These are phyloP conservation scores for Cryptosporidium tyzzeri DNA, from an alignment of 169 alveolate species.

Conservation along the genomic window DNA sequence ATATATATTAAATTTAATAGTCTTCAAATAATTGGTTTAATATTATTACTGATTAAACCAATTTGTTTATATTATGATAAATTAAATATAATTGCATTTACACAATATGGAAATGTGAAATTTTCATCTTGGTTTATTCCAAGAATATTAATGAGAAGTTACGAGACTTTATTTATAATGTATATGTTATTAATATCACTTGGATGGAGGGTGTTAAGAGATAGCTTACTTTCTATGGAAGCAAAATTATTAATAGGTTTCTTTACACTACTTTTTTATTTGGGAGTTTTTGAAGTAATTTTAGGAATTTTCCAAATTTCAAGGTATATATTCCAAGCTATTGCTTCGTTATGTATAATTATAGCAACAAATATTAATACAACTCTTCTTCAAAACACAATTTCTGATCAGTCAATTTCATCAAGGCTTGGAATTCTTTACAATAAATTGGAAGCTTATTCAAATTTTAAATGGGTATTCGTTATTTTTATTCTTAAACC, in stretches of 20 bases:
- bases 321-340: conserved; percentile 53
- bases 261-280: conserved; percentile 28
- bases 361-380: conserved; percentile 63
- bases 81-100: conserved; percentile 6
- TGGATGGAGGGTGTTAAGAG: conserved; percentile 70
- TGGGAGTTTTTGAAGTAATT: conserved; percentile 47
- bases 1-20: conserved; percentile 2
- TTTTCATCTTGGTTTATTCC: conserved; percentile 66
- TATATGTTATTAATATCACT: conserved; percentile 65
- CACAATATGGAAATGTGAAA: conserved; percentile 31
- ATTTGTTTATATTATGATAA: conserved; percentile 45
- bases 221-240: conserved; percentile 47
- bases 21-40: conserved; percentile 20
- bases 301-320: conserved; percentile 61
- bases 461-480: conserved; percentile 58
- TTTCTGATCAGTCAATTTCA: conserved; percentile 62
- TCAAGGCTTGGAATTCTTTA: conserved; percentile 69
- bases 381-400: conserved; percentile 55
- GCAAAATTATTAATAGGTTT: conserved; percentile 31
- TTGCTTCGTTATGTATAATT: conserved; percentile 44
- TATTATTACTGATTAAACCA: conserved; percentile 23
- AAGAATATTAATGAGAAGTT: conserved; percentile 32
- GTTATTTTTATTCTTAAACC: conserved; percentile 44
- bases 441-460: conserved; percentile 50
- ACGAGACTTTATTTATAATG: conserved; percentile 38